Evolutionary conservation across 2,329 filamentous ascomycete species (phyloP).

Genomic region (Ceratocystis cacaofunesta): DNA sequence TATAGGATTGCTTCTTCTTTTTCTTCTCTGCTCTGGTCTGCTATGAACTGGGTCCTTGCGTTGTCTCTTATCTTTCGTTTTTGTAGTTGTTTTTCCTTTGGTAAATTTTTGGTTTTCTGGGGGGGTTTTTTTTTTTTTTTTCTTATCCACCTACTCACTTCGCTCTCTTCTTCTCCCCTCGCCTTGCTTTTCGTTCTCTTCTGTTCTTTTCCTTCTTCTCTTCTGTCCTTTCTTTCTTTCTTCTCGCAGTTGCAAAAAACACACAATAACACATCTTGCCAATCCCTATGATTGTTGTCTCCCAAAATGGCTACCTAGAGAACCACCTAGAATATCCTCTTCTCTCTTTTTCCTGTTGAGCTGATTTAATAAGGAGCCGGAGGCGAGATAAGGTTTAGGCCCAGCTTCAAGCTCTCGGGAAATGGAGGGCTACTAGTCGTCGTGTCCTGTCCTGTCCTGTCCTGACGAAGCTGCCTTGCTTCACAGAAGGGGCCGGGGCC

Average conservation of each 20-base stretch:
- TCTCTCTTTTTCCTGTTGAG: neutral
- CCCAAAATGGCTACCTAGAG: neutral
- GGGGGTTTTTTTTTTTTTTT: neutral
- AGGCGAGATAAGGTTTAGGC: neutral
- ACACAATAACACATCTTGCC: no score
- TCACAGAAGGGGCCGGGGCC: no score
- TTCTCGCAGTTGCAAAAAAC: no score
- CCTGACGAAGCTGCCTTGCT: no score
- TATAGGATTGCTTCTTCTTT: neutral
- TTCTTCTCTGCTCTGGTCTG: neutral
- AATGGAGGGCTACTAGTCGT: no score
- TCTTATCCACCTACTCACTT: neutral
- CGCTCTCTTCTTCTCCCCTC: neutral
- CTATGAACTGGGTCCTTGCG: neutral
- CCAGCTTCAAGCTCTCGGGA: neutral
- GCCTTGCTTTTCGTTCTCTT: neutral
- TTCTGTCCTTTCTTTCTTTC: neutral
- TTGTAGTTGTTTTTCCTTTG: neutral
- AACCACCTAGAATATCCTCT: conserved; percentile 3
- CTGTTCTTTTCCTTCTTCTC: neutral
- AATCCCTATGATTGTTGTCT: neutral
- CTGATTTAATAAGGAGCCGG: neutral
- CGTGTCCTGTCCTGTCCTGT: no score
- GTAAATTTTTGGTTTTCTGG: neutral
- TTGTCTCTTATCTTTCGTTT: neutral